Conservation (phyloP, 768 basidiomycete genomes). For the Suillus ampliporus region DNA sequence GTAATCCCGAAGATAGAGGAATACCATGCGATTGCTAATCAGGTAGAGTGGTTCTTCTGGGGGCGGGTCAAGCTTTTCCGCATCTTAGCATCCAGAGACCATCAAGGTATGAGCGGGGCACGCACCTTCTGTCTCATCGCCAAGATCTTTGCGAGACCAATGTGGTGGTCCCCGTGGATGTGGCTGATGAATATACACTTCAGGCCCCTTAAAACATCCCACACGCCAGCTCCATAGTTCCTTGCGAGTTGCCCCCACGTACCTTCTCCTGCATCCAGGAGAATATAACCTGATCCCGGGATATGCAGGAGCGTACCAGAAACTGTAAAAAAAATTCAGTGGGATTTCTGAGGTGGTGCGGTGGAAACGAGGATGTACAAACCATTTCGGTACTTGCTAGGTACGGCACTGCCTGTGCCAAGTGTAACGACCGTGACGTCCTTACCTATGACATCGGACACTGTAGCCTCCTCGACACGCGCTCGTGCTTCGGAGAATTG, state of each 20-base stretch:
- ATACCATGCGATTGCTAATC: slow-evolving; percentile 60
- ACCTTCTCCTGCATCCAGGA: slow-evolving; percentile 93
- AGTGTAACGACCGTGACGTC: slow-evolving; percentile 76
- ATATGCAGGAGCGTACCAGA: slow-evolving; percentile 80
- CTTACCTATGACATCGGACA: slow-evolving; percentile 48
- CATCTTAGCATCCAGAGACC: slow-evolving; percentile 7
- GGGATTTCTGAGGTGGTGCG: too few species aligned
- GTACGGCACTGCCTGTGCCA: slow-evolving; percentile 88
- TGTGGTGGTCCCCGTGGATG: slow-evolving; percentile 92
- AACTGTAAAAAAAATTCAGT: slow-evolving; percentile 45
- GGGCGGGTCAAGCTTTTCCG: slow-evolving; percentile 63
- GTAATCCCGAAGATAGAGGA: slow-evolving; percentile 78
- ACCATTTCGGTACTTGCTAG: slow-evolving; percentile 91
- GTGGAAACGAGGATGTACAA: slow-evolving; percentile 21
- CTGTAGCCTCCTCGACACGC: slow-evolving; percentile 27
- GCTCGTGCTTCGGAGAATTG: slow-evolving; percentile 48
- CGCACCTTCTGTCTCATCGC: slow-evolving; percentile 70
- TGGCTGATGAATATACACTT: slow-evolving; percentile 89
- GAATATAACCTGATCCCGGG: slow-evolving; percentile 70
- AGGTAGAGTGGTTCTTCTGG: slow-evolving; percentile 72
- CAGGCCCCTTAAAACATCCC: slow-evolving; percentile 68
- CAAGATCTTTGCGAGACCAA: slow-evolving; percentile 78
- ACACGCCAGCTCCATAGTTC: slow-evolving; percentile 68
- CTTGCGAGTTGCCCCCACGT: slow-evolving; percentile 89
- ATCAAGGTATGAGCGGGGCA: slow-evolving; percentile 1